Conservation (phyloP, 2,329 filamentous ascomycete species). For the Exophiala spinifera region DNA sequence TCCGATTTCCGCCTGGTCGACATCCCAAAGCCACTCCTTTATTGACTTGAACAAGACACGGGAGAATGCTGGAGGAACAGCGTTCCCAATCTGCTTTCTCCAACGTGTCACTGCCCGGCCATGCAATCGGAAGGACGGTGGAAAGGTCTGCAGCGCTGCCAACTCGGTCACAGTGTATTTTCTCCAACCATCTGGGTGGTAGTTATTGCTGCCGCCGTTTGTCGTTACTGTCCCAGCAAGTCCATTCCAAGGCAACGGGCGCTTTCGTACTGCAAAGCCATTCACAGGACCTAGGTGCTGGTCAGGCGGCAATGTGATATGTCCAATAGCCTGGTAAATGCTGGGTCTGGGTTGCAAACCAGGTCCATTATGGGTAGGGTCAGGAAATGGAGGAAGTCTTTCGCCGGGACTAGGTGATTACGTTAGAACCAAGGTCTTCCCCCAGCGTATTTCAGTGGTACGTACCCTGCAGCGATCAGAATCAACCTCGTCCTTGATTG, state of each 20-base stretch:
- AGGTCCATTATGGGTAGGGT: slow-evolving; percentile 53
- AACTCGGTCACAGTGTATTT: slow-evolving; percentile 66
- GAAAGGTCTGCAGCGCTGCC: slow-evolving; percentile 69
- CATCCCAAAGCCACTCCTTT: slow-evolving; percentile 36
- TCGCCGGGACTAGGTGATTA: slow-evolving; percentile 57
- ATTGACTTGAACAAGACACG: slow-evolving; percentile 40
- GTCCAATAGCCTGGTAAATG: slow-evolving; percentile 41
- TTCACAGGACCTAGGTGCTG: too few species aligned
- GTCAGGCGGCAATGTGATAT: slow-evolving; percentile 30
- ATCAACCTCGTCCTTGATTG: slow-evolving; percentile 50
- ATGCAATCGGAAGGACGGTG: slow-evolving; percentile 57
- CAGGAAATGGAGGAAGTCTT: slow-evolving; percentile 62
- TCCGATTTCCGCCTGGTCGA: slow-evolving; percentile 31
- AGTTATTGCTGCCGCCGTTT: slow-evolving; percentile 51
- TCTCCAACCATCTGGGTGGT: slow-evolving; percentile 63
- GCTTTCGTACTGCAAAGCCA: not conserved
- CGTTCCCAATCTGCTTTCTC: slow-evolving; percentile 71
- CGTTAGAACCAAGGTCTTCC: not conserved
- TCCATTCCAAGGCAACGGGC: slow-evolving; percentile 34
- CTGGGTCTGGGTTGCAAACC: slow-evolving; percentile 39
- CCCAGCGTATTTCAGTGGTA: not conserved
- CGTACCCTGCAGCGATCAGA: slow-evolving; percentile 54
- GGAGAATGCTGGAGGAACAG: slow-evolving; percentile 61
- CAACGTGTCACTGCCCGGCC: slow-evolving; percentile 36
- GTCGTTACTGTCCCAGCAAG: slow-evolving; percentile 63